Evolutionary conservation across 2,329 filamentous ascomycete species (phyloP).

Genomic region (Neonectria punicea): DNA sequence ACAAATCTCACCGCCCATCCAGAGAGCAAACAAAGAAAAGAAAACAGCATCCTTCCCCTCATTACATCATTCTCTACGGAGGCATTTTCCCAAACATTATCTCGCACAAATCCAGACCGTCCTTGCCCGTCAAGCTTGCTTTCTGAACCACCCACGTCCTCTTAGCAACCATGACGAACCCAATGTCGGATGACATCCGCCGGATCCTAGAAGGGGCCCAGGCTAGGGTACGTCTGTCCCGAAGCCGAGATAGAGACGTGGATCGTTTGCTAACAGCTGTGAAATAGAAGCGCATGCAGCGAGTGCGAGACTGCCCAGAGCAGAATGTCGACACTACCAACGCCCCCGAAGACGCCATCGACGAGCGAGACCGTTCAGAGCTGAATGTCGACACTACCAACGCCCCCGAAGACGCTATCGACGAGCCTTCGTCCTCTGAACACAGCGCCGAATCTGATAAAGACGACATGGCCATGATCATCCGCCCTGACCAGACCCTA

Average conservation of each 20-base stretch:
- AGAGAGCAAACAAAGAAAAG: neutral
- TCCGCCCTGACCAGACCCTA: neutral
- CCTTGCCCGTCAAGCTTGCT: neutral
- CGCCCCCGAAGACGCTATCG: neutral
- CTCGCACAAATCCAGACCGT: neutral
- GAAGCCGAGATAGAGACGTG: neutral
- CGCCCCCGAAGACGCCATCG: no score
- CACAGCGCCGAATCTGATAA: neutral
- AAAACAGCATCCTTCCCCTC: neutral
- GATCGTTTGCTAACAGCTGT: neutral
- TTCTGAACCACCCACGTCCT: neutral
- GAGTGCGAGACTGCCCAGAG: neutral
- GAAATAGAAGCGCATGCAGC: neutral
- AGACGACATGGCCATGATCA: neutral
- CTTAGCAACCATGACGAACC: neutral
- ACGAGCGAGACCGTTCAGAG: no score
- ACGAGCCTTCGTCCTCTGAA: neutral
- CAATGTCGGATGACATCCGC: neutral
- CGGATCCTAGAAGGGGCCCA: neutral
- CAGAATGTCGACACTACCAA: neutral
- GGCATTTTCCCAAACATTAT: neutral
- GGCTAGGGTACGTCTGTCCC: neutral
- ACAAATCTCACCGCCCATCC: neutral
- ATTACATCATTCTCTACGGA: neutral
- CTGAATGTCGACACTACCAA: no score